phyloP scores from a whole-genome alignment of 306 rosid genomes.

The Luffa aegyptiaca region DNA sequence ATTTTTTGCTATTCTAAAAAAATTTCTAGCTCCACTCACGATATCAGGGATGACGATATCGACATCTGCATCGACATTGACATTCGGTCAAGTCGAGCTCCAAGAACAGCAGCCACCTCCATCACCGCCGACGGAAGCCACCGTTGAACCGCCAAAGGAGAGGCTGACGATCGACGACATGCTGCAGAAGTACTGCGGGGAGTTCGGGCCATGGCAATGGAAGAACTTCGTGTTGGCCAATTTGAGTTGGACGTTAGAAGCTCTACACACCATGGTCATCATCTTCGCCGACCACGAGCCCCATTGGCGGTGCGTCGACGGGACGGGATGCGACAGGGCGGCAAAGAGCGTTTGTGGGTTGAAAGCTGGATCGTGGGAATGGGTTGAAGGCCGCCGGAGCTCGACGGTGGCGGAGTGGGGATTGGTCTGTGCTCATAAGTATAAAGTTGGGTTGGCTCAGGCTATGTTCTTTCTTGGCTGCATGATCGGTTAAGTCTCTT shows the following conservation, averaged over 20 bases:
- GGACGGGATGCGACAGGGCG: conserved; percentile 17
- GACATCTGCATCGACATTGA: neutral
- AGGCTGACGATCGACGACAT: conserved; percentile 58
- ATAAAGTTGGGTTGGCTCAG: conserved; percentile 64
- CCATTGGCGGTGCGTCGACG: conserved; percentile 33
- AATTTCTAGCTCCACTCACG: neutral
- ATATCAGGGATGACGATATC: neutral
- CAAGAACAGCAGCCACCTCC: conserved; percentile 25
- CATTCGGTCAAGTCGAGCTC: conserved; percentile 4
- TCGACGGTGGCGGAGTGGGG: conserved; percentile 65
- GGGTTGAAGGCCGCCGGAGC: conserved; percentile 31
- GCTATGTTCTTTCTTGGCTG: conserved; percentile 82
- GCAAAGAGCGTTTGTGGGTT: conserved; percentile 31
- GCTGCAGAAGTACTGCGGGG: conserved; percentile 63
- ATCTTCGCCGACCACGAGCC: conserved; percentile 75
- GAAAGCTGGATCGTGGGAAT: conserved; percentile 57
- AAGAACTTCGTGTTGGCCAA: conserved; percentile 63
- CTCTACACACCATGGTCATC: conserved; percentile 85
- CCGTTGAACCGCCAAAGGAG: neutral
- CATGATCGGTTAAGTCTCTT: conserved; percentile 62
- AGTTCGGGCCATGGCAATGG: conserved; percentile 74
- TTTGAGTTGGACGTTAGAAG: conserved; percentile 80
- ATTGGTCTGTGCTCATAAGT: conserved; percentile 61
- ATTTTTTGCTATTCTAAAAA: too few species aligned
- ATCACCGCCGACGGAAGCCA: neutral